Conservation (phyloP, 495 filamentous ascomycete species). For the Aspergillus kassunensis region DNA sequence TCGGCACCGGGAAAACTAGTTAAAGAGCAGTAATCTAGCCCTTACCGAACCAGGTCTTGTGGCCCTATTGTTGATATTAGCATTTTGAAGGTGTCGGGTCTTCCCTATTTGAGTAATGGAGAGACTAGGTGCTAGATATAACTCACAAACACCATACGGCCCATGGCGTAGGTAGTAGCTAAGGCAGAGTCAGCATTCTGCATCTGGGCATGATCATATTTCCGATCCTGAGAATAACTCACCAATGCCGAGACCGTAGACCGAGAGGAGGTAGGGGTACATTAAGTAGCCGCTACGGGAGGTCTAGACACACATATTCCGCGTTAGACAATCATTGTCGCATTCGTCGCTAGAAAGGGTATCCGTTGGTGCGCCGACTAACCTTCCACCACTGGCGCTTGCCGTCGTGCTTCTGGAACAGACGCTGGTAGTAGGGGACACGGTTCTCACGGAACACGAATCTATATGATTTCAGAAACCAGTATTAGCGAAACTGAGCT, state of each 20-base stretch:
- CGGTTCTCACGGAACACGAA: conserved; percentile 79
- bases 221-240: conserved; percentile 38
- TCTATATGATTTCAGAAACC: conserved; percentile 32
- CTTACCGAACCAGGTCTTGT: conserved; percentile 86
- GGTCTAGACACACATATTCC: conserved; percentile 37
- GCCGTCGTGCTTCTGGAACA: conserved; percentile 79
- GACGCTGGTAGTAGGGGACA: conserved; percentile 76
- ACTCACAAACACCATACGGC: conserved; percentile 54
- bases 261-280: conserved; percentile 67
- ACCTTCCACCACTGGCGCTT: conserved; percentile 86
- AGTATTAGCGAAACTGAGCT: not conserved
- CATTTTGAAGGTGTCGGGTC: conserved; percentile 1
- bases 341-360: not conserved
- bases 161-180: conserved; percentile 55
- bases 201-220: not conserved
- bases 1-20: conserved; percentile 17
- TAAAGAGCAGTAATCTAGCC: conserved; percentile 41
- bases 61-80: conserved; percentile 51
- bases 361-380: conserved; percentile 34
- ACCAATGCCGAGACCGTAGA: conserved; percentile 56
- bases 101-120: too few relatives aligned
- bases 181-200: conserved; percentile 21
- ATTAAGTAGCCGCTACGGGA: conserved; percentile 62
- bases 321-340: conserved; percentile 1
- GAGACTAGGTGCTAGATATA: not conserved